Conservation (phyloP, 768 basidiomycete genomes). For the Boletus eberwhitei region DNA sequence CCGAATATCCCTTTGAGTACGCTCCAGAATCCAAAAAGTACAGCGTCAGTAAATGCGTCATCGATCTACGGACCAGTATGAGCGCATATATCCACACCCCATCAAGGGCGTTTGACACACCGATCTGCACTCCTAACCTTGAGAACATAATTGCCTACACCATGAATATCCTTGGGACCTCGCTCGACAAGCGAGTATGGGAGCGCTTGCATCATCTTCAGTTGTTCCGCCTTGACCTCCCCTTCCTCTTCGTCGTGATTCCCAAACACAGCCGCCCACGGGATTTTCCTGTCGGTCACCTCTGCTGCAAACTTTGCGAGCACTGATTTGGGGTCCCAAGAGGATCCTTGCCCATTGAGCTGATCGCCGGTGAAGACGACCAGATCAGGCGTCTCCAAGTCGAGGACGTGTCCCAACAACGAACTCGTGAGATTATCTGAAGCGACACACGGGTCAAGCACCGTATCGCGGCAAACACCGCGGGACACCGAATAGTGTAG, state of each 20-base stretch:
- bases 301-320: constrained; percentile 83
- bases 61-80: constrained; percentile 52
- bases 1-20: constrained; percentile 58
- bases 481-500: constrained; percentile 85
- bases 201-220: constrained; percentile 67
- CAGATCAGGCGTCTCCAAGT: constrained; percentile 82
- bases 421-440: constrained; percentile 81
- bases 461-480: constrained; percentile 75
- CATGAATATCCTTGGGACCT: constrained; percentile 83
- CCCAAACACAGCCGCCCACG: constrained; percentile 92
- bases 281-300: constrained; percentile 70
- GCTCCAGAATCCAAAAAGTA: constrained; percentile 90
- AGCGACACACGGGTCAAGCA: constrained; percentile 44
- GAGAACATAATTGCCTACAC: constrained; percentile 88
- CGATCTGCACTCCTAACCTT: constrained; percentile 82
- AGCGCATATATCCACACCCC: neutral
- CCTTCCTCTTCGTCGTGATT: constrained; percentile 89
- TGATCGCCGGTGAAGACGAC: constrained; percentile 94
- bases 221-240: constrained; percentile 56
- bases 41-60: constrained; percentile 82
- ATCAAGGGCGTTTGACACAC: constrained; percentile 43
- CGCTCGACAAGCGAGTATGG: constrained; percentile 81
- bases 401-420: constrained; percentile 68
- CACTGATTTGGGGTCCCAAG: constrained; percentile 86
- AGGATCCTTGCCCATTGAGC: constrained; percentile 85